A percentile compares a stretch with the other conserved stretches of the same genome.
These are phyloP conservation scores for Zelopaecilomyces penicillatus DNA, from an alignment of 2,329 filamentous ascomycete genomes.

Conservation along the genomic window DNA sequence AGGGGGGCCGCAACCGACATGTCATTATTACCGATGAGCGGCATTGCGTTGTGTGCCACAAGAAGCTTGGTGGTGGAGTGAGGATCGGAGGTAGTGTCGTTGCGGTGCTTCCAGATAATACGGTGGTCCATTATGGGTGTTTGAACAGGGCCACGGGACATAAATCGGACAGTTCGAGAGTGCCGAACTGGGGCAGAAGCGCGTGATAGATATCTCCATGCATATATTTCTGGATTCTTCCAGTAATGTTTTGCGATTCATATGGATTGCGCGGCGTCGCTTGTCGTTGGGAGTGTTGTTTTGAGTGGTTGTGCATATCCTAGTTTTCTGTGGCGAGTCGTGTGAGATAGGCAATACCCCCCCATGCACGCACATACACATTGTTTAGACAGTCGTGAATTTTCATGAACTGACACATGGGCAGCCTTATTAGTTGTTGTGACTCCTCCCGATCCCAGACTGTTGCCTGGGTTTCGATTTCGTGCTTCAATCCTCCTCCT, in stretches of 20 bases:
- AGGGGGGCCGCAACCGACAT: conserved; percentile 49
- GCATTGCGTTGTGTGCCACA: conserved; percentile 87
- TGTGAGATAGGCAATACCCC: too few species aligned
- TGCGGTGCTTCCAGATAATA: conserved; percentile 76
- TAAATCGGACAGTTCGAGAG: conserved; percentile 24
- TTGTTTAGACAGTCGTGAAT: neutral
- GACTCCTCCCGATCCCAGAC: too few species aligned
- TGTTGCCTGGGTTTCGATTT: neutral
- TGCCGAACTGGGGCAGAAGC: conserved; percentile 29
- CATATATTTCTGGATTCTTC: too few species aligned
- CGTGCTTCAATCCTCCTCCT: conserved; percentile 40
- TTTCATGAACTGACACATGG: too few species aligned
- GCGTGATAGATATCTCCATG: too few species aligned
- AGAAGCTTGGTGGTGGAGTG: conserved; percentile 77
- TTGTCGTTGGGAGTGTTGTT: too few species aligned
- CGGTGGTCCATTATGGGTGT: conserved; percentile 76
- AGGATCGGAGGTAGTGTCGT: conserved; percentile 85
- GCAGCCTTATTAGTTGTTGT: too few species aligned
- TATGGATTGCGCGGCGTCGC: too few species aligned
- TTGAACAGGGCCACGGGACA: conserved; percentile 41
- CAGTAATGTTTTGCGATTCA: too few species aligned
- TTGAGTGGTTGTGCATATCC: too few species aligned
- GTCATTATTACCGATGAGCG: conserved; percentile 82
- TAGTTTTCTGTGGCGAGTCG: too few species aligned
- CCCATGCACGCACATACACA: neutral